Base-by-base conservation (phyloP, 805 yeast species). In the Deakozyma indianensis region DNA sequence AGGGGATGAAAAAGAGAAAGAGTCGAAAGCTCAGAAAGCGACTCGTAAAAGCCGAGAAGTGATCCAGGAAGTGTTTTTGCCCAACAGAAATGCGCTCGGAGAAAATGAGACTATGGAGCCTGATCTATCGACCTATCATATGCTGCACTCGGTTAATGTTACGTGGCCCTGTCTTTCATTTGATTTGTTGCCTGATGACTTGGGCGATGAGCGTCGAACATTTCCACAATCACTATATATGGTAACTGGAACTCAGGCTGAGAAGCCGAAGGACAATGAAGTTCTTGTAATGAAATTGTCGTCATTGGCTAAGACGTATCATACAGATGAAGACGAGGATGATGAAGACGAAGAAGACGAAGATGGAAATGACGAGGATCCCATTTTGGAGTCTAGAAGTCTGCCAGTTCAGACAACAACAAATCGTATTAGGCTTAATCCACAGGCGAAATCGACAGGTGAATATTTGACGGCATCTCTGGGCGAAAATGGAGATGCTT, bases 81-180 rank as follows among this genome's bases (percentile, higher is more conserved):
- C 98, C 20, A 94, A 87, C 60, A 74, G 78, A 64, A 80, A 92
- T 23, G 78, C 76, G 56, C 71, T 92, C 53, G 96, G 96, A 1
- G 94, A 95, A 1, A 95, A 86, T 66, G 97, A 92, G 67, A 94
- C 83, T 11, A 71, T 92, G 59, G 96, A 90, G 66, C 95, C 97
- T 1, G 98, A 92, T 65, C 95, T 95, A 41, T 70, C 87, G 4
- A 96, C 90, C 2, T 92, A 92, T 61, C 95, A 90, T 57, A 92
- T 92, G 97, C 68, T 92, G 47, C 98, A 92, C 63, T 84, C 83
- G 56, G 85, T 90, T 48, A 84, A 84, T 62, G 68, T 90, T 63
- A 94, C 95, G 56, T 92, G 97, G 97, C 97, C 98, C 11, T 87
- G 96, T 66, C 67, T 92, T 59, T 86, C 96, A 2, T 70, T 92